Percentiles rank a stretch among this genome's conserved stretches.
Evolutionary conservation across 2,329 filamentous ascomycete species (phyloP).

Genomic region (Fusarium buharicum): DNA sequence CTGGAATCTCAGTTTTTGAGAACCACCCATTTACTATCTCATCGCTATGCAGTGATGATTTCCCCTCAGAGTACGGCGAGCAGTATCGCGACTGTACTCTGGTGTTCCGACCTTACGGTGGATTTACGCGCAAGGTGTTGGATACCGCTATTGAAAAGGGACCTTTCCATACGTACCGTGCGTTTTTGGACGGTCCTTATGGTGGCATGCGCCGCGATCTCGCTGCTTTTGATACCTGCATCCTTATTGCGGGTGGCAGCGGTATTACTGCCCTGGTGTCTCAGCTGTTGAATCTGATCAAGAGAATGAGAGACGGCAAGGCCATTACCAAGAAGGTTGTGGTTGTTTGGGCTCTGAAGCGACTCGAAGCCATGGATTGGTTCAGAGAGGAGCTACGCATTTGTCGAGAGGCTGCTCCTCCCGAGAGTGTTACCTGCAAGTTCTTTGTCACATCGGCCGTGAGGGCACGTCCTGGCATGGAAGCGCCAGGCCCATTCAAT

Average conservation of each 20-base stretch:
- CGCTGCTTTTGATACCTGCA: constrained; percentile 91
- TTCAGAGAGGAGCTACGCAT: constrained; percentile 95
- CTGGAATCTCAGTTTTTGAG: constrained; percentile 87
- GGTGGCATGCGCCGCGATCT: constrained; percentile 92
- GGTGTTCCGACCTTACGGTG: constrained; percentile 90
- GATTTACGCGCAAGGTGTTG: constrained; percentile 88
- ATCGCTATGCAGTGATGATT: constrained; percentile 91
- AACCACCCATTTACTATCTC: constrained; percentile 97
- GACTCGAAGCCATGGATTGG: constrained; percentile 95
- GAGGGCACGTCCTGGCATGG: constrained; percentile 48
- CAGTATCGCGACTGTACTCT: constrained; percentile 88
- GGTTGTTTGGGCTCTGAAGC: constrained; percentile 93
- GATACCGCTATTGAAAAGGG: constrained; percentile 85
- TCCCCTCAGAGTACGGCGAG: constrained; percentile 90
- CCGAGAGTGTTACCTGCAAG: constrained; percentile 89
- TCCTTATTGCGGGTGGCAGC: constrained; percentile 92
- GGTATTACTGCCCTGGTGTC: constrained; percentile 94
- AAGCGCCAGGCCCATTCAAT: constrained; percentile 58
- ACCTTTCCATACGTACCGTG: constrained; percentile 90
- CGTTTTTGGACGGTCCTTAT: constrained; percentile 93
- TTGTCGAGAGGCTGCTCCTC: constrained; percentile 87
- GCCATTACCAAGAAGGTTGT: constrained; percentile 91
- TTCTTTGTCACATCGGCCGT: constrained; percentile 88
- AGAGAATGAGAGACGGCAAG: constrained; percentile 93
- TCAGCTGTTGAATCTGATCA: constrained; percentile 92